Conservation (phyloP, 345 rosid genomes). For the Angophora floribunda region DNA sequence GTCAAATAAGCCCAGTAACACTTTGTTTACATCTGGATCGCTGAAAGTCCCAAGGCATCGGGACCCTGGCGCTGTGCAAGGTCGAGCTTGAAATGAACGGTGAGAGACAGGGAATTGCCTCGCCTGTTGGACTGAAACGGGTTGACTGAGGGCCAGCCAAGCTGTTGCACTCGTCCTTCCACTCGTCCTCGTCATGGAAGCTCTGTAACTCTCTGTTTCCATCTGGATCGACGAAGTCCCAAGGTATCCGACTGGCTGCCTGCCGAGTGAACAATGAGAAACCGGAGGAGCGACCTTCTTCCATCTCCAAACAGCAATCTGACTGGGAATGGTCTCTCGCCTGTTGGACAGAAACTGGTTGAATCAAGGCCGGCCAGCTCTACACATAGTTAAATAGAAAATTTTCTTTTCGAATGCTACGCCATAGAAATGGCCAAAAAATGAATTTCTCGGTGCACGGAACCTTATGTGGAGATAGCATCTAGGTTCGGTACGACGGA, state of each 20-base stretch:
- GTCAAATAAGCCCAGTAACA: too few relatives aligned
- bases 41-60: not conserved
- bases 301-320: not conserved
- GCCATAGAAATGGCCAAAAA: too few relatives aligned
- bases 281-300: not conserved
- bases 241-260: too few relatives aligned
- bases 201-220: not conserved
- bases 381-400: not conserved
- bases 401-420: not conserved
- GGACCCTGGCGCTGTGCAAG: too few relatives aligned
- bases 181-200: not conserved
- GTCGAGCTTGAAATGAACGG: not conserved
- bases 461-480: not conserved
- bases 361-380: not conserved
- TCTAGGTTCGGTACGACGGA: too few relatives aligned
- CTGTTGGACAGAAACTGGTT: not conserved
- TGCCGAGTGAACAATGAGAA: fast-evolving
- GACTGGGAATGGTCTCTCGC: too few relatives aligned
- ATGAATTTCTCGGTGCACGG: too few relatives aligned
- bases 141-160: too few relatives aligned
- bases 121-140: too few relatives aligned
- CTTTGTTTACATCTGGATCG: not conserved
- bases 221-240: not conserved
- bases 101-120: too few relatives aligned
- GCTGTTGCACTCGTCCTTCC: not conserved